These are phyloP conservation scores for Neonectria neomacrospora DNA, from an alignment of 2,329 filamentous ascomycete species.

Conservation along the genomic window DNA sequence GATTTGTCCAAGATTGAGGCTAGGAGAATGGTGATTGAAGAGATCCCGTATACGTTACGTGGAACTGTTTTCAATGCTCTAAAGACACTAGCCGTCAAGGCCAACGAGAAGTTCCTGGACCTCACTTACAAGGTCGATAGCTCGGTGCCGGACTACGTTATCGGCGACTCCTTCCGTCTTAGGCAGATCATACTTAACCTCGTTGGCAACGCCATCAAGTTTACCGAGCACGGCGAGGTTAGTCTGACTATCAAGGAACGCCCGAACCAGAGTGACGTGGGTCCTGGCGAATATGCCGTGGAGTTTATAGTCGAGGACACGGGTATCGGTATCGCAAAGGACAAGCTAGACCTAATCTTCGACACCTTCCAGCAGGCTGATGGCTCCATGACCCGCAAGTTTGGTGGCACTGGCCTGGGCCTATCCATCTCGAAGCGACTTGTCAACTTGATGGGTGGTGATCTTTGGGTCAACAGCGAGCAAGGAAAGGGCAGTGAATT, in stretches of 20 bases:
- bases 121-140: constrained; percentile 94
- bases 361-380: constrained; percentile 99
- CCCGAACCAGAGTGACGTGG: constrained; percentile 71
- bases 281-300: constrained; percentile 85
- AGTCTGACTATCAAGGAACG: constrained; percentile 85
- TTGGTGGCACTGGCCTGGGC: constrained; percentile 93
- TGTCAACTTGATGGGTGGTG: constrained; percentile 95
- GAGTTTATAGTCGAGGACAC: constrained; percentile 97
- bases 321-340: constrained; percentile 93
- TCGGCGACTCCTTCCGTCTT: constrained; percentile 95
- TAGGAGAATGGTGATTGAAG: constrained; percentile 97
- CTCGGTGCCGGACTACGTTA: constrained; percentile 92
- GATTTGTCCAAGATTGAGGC: constrained; percentile 89
- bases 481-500: constrained; percentile 93
- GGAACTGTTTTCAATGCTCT: constrained; percentile 97
- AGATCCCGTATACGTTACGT: constrained; percentile 94
- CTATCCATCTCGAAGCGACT: constrained; percentile 95
- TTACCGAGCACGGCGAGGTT: constrained; percentile 96
- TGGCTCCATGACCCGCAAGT: constrained; percentile 94
- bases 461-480: constrained; percentile 94
- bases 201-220: constrained; percentile 98
- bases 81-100: constrained; percentile 96
- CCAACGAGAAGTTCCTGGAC: constrained; percentile 94
- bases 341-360: constrained; percentile 97
- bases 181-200: constrained; percentile 97